Conservation (phyloP, 352 stramenopile genomes). For the Phytophthora chlamydospora region DNA sequence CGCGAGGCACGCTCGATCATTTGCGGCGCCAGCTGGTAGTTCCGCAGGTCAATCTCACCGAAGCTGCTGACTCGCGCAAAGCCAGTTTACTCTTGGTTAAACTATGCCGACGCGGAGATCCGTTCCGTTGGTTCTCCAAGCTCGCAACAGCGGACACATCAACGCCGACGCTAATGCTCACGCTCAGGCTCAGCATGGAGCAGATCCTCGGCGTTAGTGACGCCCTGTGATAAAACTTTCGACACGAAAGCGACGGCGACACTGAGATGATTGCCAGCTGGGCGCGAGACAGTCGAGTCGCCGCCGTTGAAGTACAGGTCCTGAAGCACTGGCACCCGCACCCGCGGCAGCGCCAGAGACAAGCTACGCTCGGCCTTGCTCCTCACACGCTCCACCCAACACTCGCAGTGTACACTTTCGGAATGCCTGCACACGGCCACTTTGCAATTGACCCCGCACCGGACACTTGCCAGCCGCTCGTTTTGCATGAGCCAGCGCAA, state of each 20-base stretch:
- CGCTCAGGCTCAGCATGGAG: constrained; percentile 23
- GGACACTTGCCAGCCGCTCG: too few species aligned
- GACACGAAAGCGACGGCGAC: not conserved
- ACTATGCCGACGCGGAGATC: not conserved
- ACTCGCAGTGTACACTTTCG: constrained; percentile 19
- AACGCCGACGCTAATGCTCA: too few species aligned
- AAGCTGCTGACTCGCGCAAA: constrained; percentile 11
- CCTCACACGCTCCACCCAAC: constrained; percentile 24
- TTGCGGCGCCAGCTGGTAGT: constrained; percentile 6
- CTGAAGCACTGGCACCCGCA: constrained; percentile 20
- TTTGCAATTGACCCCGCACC: too few species aligned
- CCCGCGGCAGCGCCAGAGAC: constrained; percentile 34
- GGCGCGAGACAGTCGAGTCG: constrained; percentile 7
- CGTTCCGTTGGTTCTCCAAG: constrained; percentile 3
- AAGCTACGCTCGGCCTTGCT: constrained; percentile 11
- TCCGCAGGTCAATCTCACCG: constrained; percentile 11
- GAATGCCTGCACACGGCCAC: constrained; percentile 1
- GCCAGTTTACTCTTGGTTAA: constrained; percentile 12
- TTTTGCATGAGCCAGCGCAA: not conserved
- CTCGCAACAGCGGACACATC: not conserved
- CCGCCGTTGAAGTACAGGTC: constrained; percentile 11
- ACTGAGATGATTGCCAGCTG: constrained; percentile 15
- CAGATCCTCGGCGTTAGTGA: constrained; percentile 4
- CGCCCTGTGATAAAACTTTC: constrained; percentile 8
- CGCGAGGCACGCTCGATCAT: constrained; percentile 7